Base-by-base conservation (phyloP, 257 asterid genomes). In the Vinca minor region DNA sequence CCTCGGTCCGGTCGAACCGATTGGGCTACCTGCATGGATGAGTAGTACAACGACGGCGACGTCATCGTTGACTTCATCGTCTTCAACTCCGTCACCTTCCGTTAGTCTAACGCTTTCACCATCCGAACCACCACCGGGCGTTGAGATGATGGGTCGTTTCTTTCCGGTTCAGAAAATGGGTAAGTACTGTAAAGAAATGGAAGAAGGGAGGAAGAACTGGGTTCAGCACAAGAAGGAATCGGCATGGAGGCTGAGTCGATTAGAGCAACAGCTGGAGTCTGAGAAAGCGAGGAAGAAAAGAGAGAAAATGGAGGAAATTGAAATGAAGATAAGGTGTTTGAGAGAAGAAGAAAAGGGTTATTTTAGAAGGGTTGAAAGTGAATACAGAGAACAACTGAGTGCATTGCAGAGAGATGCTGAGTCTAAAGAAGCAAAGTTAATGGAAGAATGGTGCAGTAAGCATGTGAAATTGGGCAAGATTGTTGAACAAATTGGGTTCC, bases 231-330 rank as follows among this genome's bases (percentile, higher is more conserved):
- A 75, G 68, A 85, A 85, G 77, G 95, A 90, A 65, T 83, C 92
- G 20, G 74, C 90, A 21, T 87, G 95, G 97, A 77, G 93, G 77
- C 80, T 85, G 80, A 87, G 49, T 72, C 68, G 86, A 77, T 64
- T 89, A 72, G 97, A 85, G 78, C 94, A 83, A 77, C 87, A 87
- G 77, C 73, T 88, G 73, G 91, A 78, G 36, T 69, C 88, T 36
- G 93, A 85, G 80, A 89, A 87, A 70, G 73, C 73, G 38, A 75
- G 95, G 76, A 85, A 83, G 74, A 68, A 75, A 77, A 80, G 65
- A 69, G 90, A 83, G 78, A 82, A 74, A 32, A 76, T 48, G 80
- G 94, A 83, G 73, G 85, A 85, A 69, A 77, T 81, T 6, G 90
- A 86, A 49, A 78, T 70, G 66, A 78, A 68, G 81, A 79, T 82